These are phyloP conservation scores for Mycena latifolia DNA, from an alignment of 768 basidiomycete species.

Conservation along the genomic window DNA sequence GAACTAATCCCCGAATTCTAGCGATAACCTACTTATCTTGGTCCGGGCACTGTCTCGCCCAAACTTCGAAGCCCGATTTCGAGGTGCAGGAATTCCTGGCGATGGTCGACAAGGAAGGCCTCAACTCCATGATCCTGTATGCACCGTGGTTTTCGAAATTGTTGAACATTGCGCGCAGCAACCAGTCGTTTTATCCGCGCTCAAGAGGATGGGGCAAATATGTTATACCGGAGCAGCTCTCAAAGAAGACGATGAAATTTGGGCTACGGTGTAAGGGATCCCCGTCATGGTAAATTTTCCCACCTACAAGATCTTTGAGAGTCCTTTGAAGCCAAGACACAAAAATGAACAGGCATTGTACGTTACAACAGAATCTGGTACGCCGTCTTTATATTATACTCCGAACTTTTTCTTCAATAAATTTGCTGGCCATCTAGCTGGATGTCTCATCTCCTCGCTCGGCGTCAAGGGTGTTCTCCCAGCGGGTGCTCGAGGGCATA, in stretches of 20 bases:
- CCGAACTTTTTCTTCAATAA: not conserved
- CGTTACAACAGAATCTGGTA: constrained; percentile 29
- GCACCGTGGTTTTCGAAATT: constrained; percentile 39
- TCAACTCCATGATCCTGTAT: constrained; percentile 38
- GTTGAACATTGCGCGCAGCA: constrained; percentile 26
- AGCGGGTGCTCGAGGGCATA: constrained; percentile 16
- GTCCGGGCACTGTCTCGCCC: constrained; percentile 37
- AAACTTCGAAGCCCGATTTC: constrained; percentile 39
- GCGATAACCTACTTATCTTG: constrained; percentile 36
- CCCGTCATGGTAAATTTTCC: constrained; percentile 16
- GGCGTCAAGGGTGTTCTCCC: constrained; percentile 12
- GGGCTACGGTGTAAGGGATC: constrained; percentile 6
- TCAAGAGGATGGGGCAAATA: constrained; percentile 36
- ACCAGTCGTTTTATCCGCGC: constrained; percentile 27
- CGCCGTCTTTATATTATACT: not conserved
- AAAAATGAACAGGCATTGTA: constrained; percentile 23
- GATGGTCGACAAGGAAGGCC: constrained; percentile 32
- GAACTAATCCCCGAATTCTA: not conserved
- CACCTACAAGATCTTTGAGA: no score
- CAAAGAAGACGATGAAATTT: constrained; percentile 16
- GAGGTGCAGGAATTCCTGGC: constrained; percentile 37
- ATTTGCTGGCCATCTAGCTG: not conserved
- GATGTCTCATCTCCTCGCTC: not conserved
- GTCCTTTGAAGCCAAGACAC: no score
- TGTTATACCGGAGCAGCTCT: constrained; percentile 38